Evolutionary conservation across 176 grass and related monocot species (phyloP).

Genomic region (Cocos nucifera): DNA sequence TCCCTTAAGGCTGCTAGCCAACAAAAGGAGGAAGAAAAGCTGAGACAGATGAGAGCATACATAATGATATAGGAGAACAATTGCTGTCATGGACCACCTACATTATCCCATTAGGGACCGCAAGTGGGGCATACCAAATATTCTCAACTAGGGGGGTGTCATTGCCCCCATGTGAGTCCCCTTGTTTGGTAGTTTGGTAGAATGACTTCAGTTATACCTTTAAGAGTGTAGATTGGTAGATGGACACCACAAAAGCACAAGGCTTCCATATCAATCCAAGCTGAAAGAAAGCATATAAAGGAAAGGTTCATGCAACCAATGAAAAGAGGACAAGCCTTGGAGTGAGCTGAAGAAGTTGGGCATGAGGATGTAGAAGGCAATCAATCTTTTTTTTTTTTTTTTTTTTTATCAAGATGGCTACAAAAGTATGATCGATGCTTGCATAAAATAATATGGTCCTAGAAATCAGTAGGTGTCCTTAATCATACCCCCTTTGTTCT

Average conservation of each 20-base stretch:
- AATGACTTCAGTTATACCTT: neutral
- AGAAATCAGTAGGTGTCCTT: too few relatives aligned
- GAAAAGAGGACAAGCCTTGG: too few relatives aligned
- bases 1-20: neutral
- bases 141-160: neutral
- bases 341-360: too few relatives aligned
- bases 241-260: neutral
- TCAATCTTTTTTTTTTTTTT: too few relatives aligned
- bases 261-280: too few relatives aligned
- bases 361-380: too few relatives aligned
- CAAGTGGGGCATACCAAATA: neutral
- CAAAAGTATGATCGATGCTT: too few relatives aligned
- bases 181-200: neutral
- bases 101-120: neutral
- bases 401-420: too few relatives aligned
- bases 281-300: too few relatives aligned
- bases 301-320: too few relatives aligned
- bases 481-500: too few relatives aligned
- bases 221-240: neutral
- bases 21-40: neutral
- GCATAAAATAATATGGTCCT: too few relatives aligned
- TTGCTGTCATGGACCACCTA: conserved; percentile 8
- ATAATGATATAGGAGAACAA: conserved; percentile 1
- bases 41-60: neutral
- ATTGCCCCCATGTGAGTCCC: conserved; percentile 6